Conservation (phyloP, 768 basidiomycete species). For the Coprinopsis cinerea region DNA sequence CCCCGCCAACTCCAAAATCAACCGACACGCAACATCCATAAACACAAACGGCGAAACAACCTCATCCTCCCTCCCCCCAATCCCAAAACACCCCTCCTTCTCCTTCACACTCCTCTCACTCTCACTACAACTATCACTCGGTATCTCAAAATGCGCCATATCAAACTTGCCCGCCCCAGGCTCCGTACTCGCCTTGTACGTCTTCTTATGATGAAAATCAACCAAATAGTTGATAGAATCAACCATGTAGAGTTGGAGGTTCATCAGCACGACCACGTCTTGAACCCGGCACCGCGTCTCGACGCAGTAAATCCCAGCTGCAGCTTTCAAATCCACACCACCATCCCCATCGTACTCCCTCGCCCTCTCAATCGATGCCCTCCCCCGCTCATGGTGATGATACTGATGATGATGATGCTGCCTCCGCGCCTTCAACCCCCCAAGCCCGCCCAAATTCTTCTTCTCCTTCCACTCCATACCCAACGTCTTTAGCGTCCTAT, state of each 20-base stretch:
- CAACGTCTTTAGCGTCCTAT: slow-evolving; percentile 80
- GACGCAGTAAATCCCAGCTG: slow-evolving; percentile 83
- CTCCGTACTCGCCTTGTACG: slow-evolving; percentile 71
- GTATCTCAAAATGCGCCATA: slow-evolving; percentile 32
- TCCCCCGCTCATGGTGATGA: slow-evolving; percentile 15
- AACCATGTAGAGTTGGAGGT: slow-evolving; percentile 94
- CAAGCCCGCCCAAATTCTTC: slow-evolving; percentile 66
- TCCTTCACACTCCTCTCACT: too few species aligned
- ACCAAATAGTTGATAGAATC: slow-evolving; percentile 95
- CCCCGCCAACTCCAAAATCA: slow-evolving; percentile 92
- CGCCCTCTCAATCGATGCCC: slow-evolving; percentile 53
- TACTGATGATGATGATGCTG: background rate
- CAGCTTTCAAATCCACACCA: slow-evolving; percentile 58
- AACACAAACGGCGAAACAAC: slow-evolving; percentile 88
- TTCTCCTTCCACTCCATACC: slow-evolving; percentile 99
- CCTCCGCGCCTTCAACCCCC: slow-evolving; percentile 38
- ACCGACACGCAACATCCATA: slow-evolving; percentile 89
- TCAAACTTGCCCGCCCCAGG: slow-evolving; percentile 68
- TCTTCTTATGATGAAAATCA: slow-evolving; percentile 96
- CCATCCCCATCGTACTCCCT: slow-evolving; percentile 55
- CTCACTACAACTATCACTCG: too few species aligned
- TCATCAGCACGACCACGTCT: slow-evolving; percentile 95
- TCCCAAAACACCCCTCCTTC: background rate
- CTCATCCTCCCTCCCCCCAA: slow-evolving; percentile 45
- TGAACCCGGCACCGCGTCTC: slow-evolving; percentile 88